Conservation (phyloP, 2,329 filamentous ascomycete genomes). For the Monosporascus ibericus region DNA sequence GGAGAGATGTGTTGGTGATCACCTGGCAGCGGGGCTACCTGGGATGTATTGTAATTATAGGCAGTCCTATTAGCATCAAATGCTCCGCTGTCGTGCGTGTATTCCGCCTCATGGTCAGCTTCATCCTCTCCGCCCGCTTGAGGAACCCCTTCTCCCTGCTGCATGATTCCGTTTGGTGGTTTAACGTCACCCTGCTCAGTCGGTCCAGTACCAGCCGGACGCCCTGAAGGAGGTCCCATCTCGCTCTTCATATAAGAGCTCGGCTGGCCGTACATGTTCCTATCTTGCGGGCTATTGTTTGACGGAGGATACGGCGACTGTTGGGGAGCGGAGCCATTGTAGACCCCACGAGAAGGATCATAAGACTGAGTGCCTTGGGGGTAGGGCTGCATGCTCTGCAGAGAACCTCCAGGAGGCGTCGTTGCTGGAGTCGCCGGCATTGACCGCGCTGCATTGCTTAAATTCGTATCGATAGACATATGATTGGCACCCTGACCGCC, state of each 20-base stretch:
- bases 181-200: slow-evolving; percentile 62
- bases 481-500: slow-evolving; percentile 59
- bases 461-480: slow-evolving; percentile 72
- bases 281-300: slow-evolving; percentile 52
- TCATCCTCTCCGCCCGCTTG: slow-evolving; percentile 57
- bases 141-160: slow-evolving; percentile 47
- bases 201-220: slow-evolving; percentile 50
- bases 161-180: slow-evolving; percentile 60
- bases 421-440: slow-evolving; percentile 89
- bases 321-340: slow-evolving; percentile 63
- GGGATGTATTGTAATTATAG: slow-evolving; percentile 71
- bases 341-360: slow-evolving; percentile 72
- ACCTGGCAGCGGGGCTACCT: slow-evolving; percentile 58
- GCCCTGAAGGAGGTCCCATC: slow-evolving; percentile 74
- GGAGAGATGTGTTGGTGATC: slow-evolving; percentile 74
- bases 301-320: slow-evolving; percentile 66
- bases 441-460: slow-evolving; percentile 68
- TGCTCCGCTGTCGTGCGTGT: slow-evolving; percentile 73
- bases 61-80: slow-evolving; percentile 68
- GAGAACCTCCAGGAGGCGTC: slow-evolving; percentile 71
- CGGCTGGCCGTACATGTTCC: slow-evolving; percentile 60
- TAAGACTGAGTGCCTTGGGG: slow-evolving; percentile 63
- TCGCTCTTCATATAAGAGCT: slow-evolving; percentile 73
- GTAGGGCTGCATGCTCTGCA: slow-evolving; percentile 77
- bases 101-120: slow-evolving; percentile 72